phyloP scores from a whole-genome alignment of 331 rosid genomes.

The Quercus tomentella region DNA sequence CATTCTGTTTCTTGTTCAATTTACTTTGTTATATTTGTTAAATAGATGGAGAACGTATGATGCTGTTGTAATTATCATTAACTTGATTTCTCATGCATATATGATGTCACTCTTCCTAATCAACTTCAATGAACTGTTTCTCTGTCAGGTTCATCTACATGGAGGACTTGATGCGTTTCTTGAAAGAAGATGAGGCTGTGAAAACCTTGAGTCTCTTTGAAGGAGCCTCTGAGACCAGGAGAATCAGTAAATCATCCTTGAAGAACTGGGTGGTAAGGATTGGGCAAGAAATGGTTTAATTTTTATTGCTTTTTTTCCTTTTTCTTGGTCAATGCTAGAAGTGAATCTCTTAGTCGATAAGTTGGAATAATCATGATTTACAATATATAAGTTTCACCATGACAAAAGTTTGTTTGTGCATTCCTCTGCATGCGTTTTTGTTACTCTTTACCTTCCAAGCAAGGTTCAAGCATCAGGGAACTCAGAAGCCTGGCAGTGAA shows the following conservation, averaged over 20 bases:
- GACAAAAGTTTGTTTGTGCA: too few relatives aligned
- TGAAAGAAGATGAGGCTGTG: constrained; percentile 77
- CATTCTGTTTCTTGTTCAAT: too few relatives aligned
- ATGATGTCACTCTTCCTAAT: not conserved
- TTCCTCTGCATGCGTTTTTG: not conserved
- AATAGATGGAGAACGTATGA: too few relatives aligned
- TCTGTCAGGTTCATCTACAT: constrained; percentile 49
- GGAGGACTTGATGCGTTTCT: constrained; percentile 76
- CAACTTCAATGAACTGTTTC: not conserved
- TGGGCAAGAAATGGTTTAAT: not conserved
- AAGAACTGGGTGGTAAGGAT: constrained; percentile 96
- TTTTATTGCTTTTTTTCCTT: not conserved
- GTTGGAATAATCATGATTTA: not conserved
- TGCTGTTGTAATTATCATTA: not conserved
- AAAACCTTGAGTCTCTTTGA: constrained; percentile 71
- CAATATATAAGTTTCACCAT: constrained; percentile 2
- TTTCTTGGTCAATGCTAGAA: not conserved
- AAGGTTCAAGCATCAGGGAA: not conserved
- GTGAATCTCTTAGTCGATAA: not conserved
- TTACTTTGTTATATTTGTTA: too few relatives aligned
- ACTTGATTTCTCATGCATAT: not conserved
- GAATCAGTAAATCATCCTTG: constrained; percentile 73
- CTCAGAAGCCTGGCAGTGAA: not conserved
- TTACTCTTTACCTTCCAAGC: not conserved
- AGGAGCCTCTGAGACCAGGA: constrained; percentile 61